Conservation (phyloP, 139 green algal species). For the Nannochloris sp. region DNA sequence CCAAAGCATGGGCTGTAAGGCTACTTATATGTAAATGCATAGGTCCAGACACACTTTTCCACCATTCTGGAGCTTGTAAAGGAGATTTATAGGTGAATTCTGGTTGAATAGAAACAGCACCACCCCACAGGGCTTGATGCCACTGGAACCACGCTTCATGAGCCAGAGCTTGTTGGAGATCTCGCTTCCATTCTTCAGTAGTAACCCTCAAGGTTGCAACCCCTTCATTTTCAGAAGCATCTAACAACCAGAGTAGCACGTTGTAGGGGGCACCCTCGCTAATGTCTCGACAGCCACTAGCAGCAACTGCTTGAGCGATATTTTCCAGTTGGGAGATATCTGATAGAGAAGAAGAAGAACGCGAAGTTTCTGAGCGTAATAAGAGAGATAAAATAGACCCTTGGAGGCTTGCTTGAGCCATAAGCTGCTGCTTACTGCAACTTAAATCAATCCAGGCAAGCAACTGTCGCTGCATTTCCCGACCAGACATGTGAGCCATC, state of each 20-base stretch:
- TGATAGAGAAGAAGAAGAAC: neutral
- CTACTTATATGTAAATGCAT: conserved; percentile 17
- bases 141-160: conserved; percentile 72
- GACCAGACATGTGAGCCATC: neutral
- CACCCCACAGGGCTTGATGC: conserved; percentile 44
- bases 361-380: neutral
- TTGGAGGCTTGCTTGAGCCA: neutral
- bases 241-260: conserved; percentile 72
- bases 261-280: conserved; percentile 30
- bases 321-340: neutral
- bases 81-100: neutral
- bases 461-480: conserved; percentile 40
- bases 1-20: conserved; percentile 7
- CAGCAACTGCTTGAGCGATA: neutral
- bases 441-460: conserved; percentile 24
- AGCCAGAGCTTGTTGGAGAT: conserved; percentile 34
- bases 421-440: neutral
- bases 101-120: neutral
- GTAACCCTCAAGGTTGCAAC: neutral
- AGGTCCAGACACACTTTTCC: neutral
- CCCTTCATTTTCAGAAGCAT: conserved; percentile 23
- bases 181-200: conserved; percentile 11
- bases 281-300: conserved; percentile 1
- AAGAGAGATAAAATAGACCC: neutral
- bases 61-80: neutral